Base-by-base conservation (phyloP, 2,329 filamentous ascomycete species). In the Blastomyces silverae region DNA sequence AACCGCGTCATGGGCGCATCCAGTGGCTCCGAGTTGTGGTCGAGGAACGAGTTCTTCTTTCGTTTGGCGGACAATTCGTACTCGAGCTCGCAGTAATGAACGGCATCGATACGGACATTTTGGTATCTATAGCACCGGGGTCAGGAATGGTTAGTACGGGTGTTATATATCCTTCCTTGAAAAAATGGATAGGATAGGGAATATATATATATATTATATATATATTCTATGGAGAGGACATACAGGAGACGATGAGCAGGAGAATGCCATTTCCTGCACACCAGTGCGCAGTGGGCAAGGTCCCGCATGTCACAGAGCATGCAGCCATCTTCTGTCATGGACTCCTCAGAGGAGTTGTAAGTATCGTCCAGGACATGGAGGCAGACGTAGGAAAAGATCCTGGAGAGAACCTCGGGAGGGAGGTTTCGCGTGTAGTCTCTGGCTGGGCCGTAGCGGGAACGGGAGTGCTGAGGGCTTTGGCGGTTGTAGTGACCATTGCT, bases 281-380 rank as follows among this genome's bases (percentile, higher is more conserved):
- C 90, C 74, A 85, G 82, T 50, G 87, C 86, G 75, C 90, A 93
- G 75, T 91, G 87, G 62, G 91, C 87, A 64, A 97, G 84, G 76
- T 97, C 92, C 70, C 92, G 87, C 80, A 94, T 84, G 79, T 96
- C 91, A 79, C 93, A 97, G 70, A 96, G 87, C 89, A 94, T 93
- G 79, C 93, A 97, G 64, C 87, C 87, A 78, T 91, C 87, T 70
- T 89, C 88, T 61, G 86, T 84, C 69, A 89, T 86, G 66, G 89
- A 91, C 71, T 90, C 85, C 79, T 97, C 93, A 72, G 90, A 93
- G 53, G 87, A 87, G 69, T 91, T 88, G 76, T 94, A 95, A 66
- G 83, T 87, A 73, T 87, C 82, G 77, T 97, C 92, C 63, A 80
- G 79, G 46, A 87, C 81, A 77, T 97, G 93, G 8, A 92, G 92